A percentile compares a stretch with the other conserved stretches of the same genome.
Evolutionary conservation across 192 early-diverging fungal species (phyloP).

Genomic region (Umbelopsis vinacea): DNA sequence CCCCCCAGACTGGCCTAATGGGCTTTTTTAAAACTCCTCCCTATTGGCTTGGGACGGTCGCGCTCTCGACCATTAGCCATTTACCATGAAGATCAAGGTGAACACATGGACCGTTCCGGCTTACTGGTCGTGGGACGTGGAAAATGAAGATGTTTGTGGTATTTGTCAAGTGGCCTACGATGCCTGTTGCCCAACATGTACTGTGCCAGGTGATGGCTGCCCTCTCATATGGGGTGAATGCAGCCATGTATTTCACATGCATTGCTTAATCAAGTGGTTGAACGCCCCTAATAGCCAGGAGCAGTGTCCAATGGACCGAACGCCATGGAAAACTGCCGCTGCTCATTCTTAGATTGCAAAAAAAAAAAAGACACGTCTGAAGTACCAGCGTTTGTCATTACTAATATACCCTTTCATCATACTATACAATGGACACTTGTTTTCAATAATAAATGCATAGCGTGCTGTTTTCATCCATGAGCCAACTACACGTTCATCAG

Average conservation of each 20-base stretch:
- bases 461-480: too few species aligned
- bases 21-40: too few species aligned
- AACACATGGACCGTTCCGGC: conserved; percentile 79
- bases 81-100: conserved; percentile 34
- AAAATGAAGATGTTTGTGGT: conserved; percentile 86
- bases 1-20: too few species aligned
- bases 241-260: conserved; percentile 92
- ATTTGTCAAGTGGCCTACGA: conserved; percentile 91
- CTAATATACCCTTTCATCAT: too few species aligned
- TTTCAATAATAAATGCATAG: too few species aligned
- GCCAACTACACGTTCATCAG: too few species aligned
- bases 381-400: too few species aligned
- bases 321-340: conserved; percentile 59
- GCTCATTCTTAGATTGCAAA: conserved; percentile 2
- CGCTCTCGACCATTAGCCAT: too few species aligned
- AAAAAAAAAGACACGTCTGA: too few species aligned
- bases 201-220: conserved; percentile 86
- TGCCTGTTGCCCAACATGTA: conserved; percentile 83
- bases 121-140: conserved; percentile 86
- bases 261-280: conserved; percentile 88
- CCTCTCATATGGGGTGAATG: conserved; percentile 90
- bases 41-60: too few species aligned
- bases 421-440: too few species aligned
- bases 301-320: conserved; percentile 90
- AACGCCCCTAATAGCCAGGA: conserved; percentile 68